Conservation (phyloP, 495 filamentous ascomycete genomes). For the Penicillium fimorum region DNA sequence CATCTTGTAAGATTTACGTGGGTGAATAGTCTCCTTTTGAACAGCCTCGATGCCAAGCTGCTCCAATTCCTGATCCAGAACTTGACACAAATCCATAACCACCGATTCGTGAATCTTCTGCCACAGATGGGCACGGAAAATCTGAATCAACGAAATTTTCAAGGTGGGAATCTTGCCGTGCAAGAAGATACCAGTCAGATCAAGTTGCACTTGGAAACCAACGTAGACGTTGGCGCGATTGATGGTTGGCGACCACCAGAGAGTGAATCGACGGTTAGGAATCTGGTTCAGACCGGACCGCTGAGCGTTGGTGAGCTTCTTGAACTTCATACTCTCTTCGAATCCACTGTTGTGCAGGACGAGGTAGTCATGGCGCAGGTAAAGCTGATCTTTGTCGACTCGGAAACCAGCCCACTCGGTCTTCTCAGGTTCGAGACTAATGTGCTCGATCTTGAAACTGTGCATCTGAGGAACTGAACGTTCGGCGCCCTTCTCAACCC, state of each 20-base stretch:
- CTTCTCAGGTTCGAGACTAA: conserved; percentile 36
- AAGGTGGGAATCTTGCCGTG: conserved; percentile 99
- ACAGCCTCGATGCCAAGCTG: conserved; percentile 96
- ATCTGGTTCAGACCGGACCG: conserved; percentile 99
- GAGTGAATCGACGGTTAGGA: conserved; percentile 96
- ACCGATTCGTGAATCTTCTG: conserved; percentile 99
- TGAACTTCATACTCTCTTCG: conserved; percentile 93
- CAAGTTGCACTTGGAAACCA: conserved; percentile 98
- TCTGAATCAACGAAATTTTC: conserved; percentile 98
- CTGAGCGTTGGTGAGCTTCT: conserved; percentile 98
- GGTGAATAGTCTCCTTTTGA: conserved; percentile 99
- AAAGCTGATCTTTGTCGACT: conserved; percentile 50
- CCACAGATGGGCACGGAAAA: conserved; percentile 99
- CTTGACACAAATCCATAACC: conserved; percentile 98
- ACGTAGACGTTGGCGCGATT: conserved; percentile 60
- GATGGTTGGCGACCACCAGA: conserved; percentile 94
- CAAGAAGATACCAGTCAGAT: conserved; percentile 98
- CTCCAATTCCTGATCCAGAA: conserved; percentile 98
- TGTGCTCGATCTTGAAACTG: conserved; percentile 39
- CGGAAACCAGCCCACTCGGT: conserved; percentile 47
- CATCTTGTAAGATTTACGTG: conserved; percentile 99
- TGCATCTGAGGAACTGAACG: conserved; percentile 21
- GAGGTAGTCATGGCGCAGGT: conserved; percentile 47
- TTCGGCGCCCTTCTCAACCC: conserved; percentile 15
- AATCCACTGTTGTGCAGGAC: conserved; percentile 57